Conservation (phyloP, 129 eudicot genomes). For the Flaveria trinervia region DNA sequence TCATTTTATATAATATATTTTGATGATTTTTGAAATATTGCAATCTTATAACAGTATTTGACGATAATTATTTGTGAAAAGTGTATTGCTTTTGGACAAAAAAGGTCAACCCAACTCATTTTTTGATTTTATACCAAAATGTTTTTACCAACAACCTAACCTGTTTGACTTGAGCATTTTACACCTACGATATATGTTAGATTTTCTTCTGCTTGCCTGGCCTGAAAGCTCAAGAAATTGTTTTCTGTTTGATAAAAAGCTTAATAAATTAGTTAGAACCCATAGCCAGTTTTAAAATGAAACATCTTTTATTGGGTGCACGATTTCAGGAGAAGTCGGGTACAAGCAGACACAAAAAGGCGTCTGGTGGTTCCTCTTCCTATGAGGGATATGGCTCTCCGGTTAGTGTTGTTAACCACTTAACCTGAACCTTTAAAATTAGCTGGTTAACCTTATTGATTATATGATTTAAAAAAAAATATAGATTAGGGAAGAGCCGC, state of each 20-base stretch:
- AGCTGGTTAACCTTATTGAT: not conserved
- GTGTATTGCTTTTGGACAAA: not conserved
- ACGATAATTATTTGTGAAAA: not conserved
- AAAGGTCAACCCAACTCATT: not conserved
- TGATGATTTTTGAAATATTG: not conserved
- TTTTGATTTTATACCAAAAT: too few species aligned
- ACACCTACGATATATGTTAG: not conserved
- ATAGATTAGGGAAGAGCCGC: conserved; percentile 92
- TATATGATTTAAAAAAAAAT: not conserved
- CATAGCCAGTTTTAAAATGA: not conserved
- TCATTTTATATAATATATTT: too few species aligned
- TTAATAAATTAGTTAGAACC: conserved; percentile 1
- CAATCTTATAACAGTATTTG: not conserved
- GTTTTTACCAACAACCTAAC: not conserved
- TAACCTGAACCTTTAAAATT: not conserved
- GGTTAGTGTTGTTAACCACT: conserved; percentile 42
- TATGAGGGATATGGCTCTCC: conserved; percentile 72
- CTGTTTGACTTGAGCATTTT: not conserved
- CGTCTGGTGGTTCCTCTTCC: conserved; percentile 52
- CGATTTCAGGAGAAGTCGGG: conserved; percentile 56
- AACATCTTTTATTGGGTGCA: not conserved
- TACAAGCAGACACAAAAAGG: conserved; percentile 46
- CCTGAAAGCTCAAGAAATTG: conserved; percentile 3
- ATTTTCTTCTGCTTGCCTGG: not conserved
- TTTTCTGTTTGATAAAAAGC: not conserved